These are phyloP conservation scores for Trichocladium uniseriatum DNA, from an alignment of 495 filamentous ascomycete species.

Conservation along the genomic window DNA sequence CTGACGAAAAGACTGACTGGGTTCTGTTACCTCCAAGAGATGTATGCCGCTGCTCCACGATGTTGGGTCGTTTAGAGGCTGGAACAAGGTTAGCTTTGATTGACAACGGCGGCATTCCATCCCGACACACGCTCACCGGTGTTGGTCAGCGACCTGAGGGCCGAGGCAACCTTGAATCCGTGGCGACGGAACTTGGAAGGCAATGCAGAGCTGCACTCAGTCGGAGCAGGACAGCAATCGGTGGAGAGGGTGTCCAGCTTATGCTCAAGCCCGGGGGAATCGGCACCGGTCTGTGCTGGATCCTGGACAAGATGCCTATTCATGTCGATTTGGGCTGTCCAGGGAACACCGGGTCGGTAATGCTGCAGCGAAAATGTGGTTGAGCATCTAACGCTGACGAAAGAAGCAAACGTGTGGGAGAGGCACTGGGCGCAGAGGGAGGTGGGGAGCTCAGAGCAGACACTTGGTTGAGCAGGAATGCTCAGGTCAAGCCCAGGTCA, in stretches of 20 bases:
- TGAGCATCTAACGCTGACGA: constrained; percentile 10
- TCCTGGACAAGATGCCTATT: constrained; percentile 15
- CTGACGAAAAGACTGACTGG: constrained; percentile 19
- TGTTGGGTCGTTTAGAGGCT: constrained; percentile 22
- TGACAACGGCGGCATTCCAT: background rate
- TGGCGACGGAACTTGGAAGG: constrained; percentile 32
- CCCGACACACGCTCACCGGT: constrained; percentile 25
- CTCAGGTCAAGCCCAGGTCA: too few species aligned
- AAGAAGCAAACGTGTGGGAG: constrained; percentile 11
- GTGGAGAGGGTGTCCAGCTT: background rate
- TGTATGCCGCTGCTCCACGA: background rate
- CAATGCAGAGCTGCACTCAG: background rate
- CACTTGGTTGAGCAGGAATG: too few species aligned
- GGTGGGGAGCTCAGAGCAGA: too few species aligned
- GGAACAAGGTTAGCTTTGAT: background rate
- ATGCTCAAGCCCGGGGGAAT: constrained; percentile 2
- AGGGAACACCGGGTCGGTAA: constrained; percentile 10
- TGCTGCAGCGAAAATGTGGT: constrained; percentile 2
- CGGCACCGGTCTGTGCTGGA: constrained; percentile 9
- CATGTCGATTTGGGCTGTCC: constrained; percentile 21
- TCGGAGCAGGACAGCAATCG: constrained; percentile 1
- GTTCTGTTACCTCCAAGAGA: background rate
- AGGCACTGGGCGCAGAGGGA: background rate
- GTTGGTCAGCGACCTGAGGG: constrained; percentile 38
- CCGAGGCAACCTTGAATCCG: constrained; percentile 35